A percentile compares a stretch with the other conserved stretches of the same genome.
These are phyloP conservation scores for Yarrowia sp. DNA, from an alignment of 805 yeast species.

Conservation along the genomic window DNA sequence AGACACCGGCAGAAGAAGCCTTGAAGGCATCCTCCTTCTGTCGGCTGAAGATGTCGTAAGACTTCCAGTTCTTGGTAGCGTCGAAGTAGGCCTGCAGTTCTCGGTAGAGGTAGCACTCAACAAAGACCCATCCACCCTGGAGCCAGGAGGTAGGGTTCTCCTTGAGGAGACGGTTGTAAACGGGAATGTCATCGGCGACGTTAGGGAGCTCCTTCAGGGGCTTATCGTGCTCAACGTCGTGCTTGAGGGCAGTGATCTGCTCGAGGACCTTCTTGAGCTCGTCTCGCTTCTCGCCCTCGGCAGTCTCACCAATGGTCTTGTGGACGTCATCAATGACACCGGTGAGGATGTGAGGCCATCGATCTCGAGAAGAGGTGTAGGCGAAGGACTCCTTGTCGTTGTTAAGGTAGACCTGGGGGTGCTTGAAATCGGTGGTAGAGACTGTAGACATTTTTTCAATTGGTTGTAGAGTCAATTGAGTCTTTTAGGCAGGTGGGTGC, in stretches of 20 bases:
- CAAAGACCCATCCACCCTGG: slow-evolving; percentile 84
- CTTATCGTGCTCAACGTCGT: slow-evolving; percentile 41
- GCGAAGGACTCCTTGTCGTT: slow-evolving; percentile 79
- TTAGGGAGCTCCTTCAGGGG: slow-evolving; percentile 46
- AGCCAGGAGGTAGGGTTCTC: slow-evolving; percentile 58
- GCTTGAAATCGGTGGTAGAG: slow-evolving; percentile 23
- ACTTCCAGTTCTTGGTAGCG: slow-evolving; percentile 44
- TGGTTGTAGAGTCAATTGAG: not conserved
- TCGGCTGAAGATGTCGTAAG: slow-evolving; percentile 70
- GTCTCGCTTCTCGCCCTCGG: slow-evolving; percentile 32
- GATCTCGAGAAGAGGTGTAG: slow-evolving; percentile 64
- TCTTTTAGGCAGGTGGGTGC: not conserved
- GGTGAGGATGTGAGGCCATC: slow-evolving; percentile 85
- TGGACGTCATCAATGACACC: slow-evolving; percentile 65
- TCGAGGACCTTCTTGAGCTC: slow-evolving; percentile 52
- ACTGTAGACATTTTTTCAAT: slow-evolving; percentile 17
- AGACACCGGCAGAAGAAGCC: slow-evolving; percentile 72
- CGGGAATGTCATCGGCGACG: slow-evolving; percentile 43
- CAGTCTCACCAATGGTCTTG: slow-evolving; percentile 37
- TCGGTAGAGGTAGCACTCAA: slow-evolving; percentile 84
- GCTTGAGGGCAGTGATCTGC: slow-evolving; percentile 46
- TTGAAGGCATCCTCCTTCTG: slow-evolving; percentile 73
- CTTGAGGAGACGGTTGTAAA: slow-evolving; percentile 59
- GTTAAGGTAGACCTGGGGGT: slow-evolving; percentile 50
- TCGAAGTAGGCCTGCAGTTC: slow-evolving; percentile 37